Conservation (phyloP, 306 rosid genomes). For the Amphicarpaea edgeworthii region DNA sequence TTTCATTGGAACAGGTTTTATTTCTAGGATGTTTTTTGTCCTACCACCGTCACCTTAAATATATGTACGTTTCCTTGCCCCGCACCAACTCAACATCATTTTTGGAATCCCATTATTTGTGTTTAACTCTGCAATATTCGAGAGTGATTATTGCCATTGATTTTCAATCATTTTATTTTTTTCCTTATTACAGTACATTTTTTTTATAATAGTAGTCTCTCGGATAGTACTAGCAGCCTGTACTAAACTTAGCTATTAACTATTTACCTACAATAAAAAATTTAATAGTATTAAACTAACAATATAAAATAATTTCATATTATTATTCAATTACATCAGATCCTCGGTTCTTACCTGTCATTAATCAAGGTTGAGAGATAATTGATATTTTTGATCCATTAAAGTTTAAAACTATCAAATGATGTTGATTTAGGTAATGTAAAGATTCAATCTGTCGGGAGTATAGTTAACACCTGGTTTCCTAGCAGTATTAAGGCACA, state of each 20-base stretch:
- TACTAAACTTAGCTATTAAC: constrained; percentile 32
- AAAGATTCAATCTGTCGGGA: constrained; percentile 53
- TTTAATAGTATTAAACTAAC: too few species aligned
- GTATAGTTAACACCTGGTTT: constrained; percentile 43
- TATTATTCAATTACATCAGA: too few species aligned
- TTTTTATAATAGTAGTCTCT: not conserved
- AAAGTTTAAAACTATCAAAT: constrained; percentile 34
- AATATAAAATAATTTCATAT: too few species aligned
- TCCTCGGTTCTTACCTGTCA: constrained; percentile 1
- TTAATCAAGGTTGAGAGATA: not conserved
- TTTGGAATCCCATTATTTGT: constrained; percentile 43
- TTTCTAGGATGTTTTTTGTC: constrained; percentile 39
- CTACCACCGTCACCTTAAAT: constrained; percentile 26
- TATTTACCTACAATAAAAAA: constrained; percentile 48
- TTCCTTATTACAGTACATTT: not conserved
- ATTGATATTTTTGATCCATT: not conserved
- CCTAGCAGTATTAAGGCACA: constrained; percentile 32
- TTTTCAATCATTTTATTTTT: constrained; percentile 36
- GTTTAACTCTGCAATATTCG: constrained; percentile 46
- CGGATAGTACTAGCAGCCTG: constrained; percentile 6
- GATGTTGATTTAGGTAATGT: constrained; percentile 43
- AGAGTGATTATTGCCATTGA: constrained; percentile 53
- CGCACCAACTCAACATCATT: constrained; percentile 66
- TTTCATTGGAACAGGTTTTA: constrained; percentile 21
- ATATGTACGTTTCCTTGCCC: constrained; percentile 42